Evolutionary conservation across 306 rosid species (phyloP).

Genomic region (Pyrus communis): DNA sequence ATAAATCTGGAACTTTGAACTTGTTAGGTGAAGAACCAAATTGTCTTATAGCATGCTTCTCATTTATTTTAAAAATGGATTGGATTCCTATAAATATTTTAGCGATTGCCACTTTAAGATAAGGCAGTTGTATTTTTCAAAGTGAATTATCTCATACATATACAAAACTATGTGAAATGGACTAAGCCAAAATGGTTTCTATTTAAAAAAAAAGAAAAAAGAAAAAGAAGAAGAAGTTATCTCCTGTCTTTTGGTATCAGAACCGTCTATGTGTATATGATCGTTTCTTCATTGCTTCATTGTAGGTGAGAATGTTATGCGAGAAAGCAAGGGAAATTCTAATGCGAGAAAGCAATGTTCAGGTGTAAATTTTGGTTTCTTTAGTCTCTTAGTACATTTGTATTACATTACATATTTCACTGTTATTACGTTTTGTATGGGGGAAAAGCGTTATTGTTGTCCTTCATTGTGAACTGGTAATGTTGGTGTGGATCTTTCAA

Average conservation of each 20-base stretch:
- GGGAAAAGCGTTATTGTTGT: background rate
- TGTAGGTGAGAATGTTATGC: too few species aligned
- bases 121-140: background rate
- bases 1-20: too few species aligned
- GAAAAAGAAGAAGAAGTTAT: too few species aligned
- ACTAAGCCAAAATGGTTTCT: too few species aligned
- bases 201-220: too few species aligned
- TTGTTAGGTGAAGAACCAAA: too few species aligned
- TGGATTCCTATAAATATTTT: background rate
- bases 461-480: background rate
- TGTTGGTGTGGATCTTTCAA: background rate
- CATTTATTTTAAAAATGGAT: background rate
- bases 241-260: too few species aligned
- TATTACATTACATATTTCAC: conserved; percentile 1
- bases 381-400: background rate
- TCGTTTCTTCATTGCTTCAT: too few species aligned
- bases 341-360: too few species aligned
- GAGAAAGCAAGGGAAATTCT: too few species aligned
- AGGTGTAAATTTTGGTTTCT: background rate
- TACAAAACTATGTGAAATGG: background rate
- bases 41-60: background rate
- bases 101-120: background rate
- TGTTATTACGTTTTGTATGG: background rate
- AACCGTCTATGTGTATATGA: too few species aligned
- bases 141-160: background rate